Percentiles rank a stretch among this genome's conserved stretches.
phyloP scores from a whole-genome alignment of 768 basidiomycete species.

The Crepidotus variabilis region DNA sequence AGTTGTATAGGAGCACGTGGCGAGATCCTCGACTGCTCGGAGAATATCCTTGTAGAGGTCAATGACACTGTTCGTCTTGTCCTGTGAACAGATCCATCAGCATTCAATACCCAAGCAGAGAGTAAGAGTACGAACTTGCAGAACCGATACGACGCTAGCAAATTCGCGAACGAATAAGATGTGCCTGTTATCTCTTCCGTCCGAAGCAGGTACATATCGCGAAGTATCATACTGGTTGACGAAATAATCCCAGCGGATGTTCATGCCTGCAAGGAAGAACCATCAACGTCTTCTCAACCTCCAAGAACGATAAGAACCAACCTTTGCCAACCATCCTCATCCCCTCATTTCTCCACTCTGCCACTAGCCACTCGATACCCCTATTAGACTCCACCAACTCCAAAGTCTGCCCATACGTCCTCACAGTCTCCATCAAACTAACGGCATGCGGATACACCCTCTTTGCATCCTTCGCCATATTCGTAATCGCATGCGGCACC shows the following conservation, averaged over 20 bases:
- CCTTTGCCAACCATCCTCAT: conserved; percentile 93
- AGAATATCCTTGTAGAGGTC: conserved; percentile 86
- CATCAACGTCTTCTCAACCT: not conserved
- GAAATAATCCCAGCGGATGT: conserved; percentile 94
- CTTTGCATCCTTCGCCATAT: conserved; percentile 99
- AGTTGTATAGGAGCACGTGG: conserved; percentile 78
- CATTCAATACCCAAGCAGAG: not conserved
- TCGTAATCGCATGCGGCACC: conserved; percentile 91
- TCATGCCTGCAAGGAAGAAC: conserved; percentile 63
- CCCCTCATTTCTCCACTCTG: conserved; percentile 89
- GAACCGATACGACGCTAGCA: conserved; percentile 84
- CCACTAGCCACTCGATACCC: conserved; percentile 91
- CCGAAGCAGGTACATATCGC: conserved; percentile 68
- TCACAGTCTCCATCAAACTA: conserved; percentile 97
- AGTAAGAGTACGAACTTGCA: conserved; percentile 56
- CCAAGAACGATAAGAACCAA: conserved; percentile 27
- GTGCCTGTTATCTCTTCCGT: conserved; percentile 82
- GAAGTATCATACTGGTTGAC: conserved; percentile 90
- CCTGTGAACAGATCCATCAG: conserved; percentile 36
- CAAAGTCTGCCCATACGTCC: conserved; percentile 94
- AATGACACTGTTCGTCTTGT: conserved; percentile 93
- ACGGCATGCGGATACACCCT: conserved; percentile 98
- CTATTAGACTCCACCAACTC: conserved; percentile 88
- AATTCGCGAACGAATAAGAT: conserved; percentile 95
- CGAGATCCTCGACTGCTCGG: conserved; percentile 81